Percentiles rank a stretch among this genome's conserved stretches.
Evolutionary conservation across 148 eudicot species (phyloP).

Genomic region (Diospyros lotus): DNA sequence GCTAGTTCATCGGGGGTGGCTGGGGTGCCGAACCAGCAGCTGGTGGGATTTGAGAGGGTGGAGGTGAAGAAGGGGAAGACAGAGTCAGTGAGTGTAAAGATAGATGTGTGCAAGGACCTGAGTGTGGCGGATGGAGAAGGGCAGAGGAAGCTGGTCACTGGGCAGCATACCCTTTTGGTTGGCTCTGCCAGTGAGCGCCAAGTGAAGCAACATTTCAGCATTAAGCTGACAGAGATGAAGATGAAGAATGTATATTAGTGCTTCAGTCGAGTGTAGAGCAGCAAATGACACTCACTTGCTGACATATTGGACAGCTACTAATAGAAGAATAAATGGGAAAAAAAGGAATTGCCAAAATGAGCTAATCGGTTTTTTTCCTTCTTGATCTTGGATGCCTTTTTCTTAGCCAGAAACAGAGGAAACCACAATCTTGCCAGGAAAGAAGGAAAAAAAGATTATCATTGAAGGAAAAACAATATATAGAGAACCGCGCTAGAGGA

Average conservation of each 20-base stretch:
- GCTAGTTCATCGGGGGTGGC: slow-evolving; percentile 8
- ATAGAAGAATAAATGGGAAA: background rate
- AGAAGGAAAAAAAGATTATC: background rate
- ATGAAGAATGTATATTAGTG: background rate
- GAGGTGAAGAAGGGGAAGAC: slow-evolving; percentile 22
- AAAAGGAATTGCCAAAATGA: background rate
- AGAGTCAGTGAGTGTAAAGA: background rate
- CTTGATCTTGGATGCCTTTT: no score
- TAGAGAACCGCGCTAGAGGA: slow-evolving; percentile 31
- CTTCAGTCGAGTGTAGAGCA: background rate
- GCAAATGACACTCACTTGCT: no score
- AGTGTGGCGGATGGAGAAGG: slow-evolving; percentile 23
- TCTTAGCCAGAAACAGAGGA: background rate
- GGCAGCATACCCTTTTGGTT: slow-evolving; percentile 20
- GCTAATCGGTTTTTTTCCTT: no score
- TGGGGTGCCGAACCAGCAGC: slow-evolving; percentile 23
- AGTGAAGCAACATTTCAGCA: slow-evolving; percentile 16
- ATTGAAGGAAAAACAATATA: background rate
- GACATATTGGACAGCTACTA: background rate
- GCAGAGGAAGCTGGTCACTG: slow-evolving; percentile 21
- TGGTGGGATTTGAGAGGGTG: slow-evolving; percentile 29
- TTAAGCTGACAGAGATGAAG: slow-evolving; percentile 9
- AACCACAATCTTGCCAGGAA: background rate
- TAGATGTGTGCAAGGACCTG: slow-evolving; percentile 20
- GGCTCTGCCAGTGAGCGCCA: slow-evolving; percentile 25